Evolutionary conservation across 768 basidiomycete genomes (phyloP), one percentile per base, ranked within the genome.

Genomic region (Ephemerocybe angulata): DNA sequence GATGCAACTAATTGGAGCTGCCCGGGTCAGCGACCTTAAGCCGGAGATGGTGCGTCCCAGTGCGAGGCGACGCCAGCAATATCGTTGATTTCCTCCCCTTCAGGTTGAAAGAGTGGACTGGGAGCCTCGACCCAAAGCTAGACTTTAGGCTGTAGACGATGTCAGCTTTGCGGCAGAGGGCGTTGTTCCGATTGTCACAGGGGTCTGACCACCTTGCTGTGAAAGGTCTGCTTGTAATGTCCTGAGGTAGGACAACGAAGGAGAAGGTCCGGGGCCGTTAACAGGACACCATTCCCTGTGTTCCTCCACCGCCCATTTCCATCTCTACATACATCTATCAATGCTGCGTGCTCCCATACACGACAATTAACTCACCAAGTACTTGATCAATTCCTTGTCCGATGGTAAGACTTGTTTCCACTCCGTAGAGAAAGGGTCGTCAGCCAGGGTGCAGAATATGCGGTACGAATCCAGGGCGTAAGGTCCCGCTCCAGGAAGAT

Each of bases 21-120:
- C 76, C 42, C 80, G 71, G 37, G 65, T 94, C 1, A 69, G 76
- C 3, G 83, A 92, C 50, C 74, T 96, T 33, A 78, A 72, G 28
- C 88, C 91, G 1, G 85, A 88, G 62, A 80, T 93, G 84, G 90
- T 89, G 64, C 54, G n/a, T n/a, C n/a, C n/a, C n/a, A n/a, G n/a
- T n/a, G n/a, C n/a, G n/a, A n/a, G n/a, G n/a, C n/a, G n/a, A n/a
- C n/a, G n/a, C n/a, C n/a, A n/a, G n/a, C n/a, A n/a, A n/a, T n/a
- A n/a, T n/a, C n/a, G n/a, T n/a, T n/a, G n/a, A n/a, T n/a, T n/a
- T n/a, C n/a, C n/a, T n/a, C n/a, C n/a, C n/a, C n/a, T n/a, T 50
- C 60, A 86, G 85, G 70, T 86, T 33, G 83, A 85, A 62, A 79
- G 86, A 28, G 64, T 70, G 19, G 71, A 72, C 62, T 90, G 87